Evolutionary conservation across 176 grass and related monocot genomes (phyloP), one percentile per base, ranked within the genome.

Genomic region (Juncus inflexus): DNA sequence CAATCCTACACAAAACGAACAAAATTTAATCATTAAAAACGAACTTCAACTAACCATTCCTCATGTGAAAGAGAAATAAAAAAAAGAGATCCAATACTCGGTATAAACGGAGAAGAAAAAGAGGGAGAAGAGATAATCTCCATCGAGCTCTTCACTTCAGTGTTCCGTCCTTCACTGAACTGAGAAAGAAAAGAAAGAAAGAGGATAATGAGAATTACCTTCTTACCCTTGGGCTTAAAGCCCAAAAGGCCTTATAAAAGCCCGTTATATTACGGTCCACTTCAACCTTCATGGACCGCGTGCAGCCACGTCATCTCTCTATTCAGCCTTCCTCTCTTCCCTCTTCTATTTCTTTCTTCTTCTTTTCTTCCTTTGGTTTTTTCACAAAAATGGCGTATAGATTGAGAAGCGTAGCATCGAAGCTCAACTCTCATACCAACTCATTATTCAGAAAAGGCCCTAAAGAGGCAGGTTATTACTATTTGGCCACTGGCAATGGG

Each of bases 381-480:
- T 28, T 28, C 19, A 28, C 58, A 67, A 63, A 37, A 36, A 61
- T 76, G 73, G 63, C 84, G 66, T 78, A 80, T 55, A 61, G 52
- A 64, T 84, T 77, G 84, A 78, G 84, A 75, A 64, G 69, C 16
- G 79, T 74, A 63, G 73, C 77, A 2, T 76, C 63, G 42, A 73
- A 70, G 47, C 65, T 71, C 14, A 62, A 35, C 12, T 65, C 49
- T 40, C 58, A 66, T 12, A 42, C 47, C 16, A 76, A 43, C 10
- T 15, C 10, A 41, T 15, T 90, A 59, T 64, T 50, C 58, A 82
- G 75, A 50, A 65, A 60, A 9, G 51, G 62, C 57, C 50, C 67
- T 42, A 83, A 45, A 37, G 75, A 58, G 6, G 58, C 61, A n/a
- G 14, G 66, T 59, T 63, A 60, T 66, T 58, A 35, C 39, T 71